These are phyloP conservation scores for Boletus reticulatus DNA, from an alignment of 768 basidiomycete genomes.

Conservation along the genomic window DNA sequence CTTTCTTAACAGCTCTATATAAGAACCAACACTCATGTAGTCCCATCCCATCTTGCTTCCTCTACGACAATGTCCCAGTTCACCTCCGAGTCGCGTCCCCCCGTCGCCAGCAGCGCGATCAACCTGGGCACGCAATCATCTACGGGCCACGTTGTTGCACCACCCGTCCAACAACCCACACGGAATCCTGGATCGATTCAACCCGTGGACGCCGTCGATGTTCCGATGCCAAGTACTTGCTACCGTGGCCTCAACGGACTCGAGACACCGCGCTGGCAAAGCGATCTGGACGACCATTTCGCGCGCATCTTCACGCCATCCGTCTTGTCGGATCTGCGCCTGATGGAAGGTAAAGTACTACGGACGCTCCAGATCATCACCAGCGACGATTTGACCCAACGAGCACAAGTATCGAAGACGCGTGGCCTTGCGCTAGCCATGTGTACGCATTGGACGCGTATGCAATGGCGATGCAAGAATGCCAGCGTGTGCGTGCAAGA, in stretches of 20 bases:
- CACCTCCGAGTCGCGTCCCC: background rate
- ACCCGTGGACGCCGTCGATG: background rate
- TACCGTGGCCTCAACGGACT: slow-evolving; percentile 2
- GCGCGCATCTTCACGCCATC: slow-evolving; percentile 5
- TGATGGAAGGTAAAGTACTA: slow-evolving; percentile 8
- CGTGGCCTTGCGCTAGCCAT: slow-evolving; percentile 8
- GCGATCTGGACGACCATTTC: slow-evolving; percentile 16
- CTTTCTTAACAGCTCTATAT: background rate
- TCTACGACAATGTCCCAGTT: background rate
- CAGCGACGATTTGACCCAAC: slow-evolving; percentile 7
- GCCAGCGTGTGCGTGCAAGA: background rate
- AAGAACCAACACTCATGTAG: background rate
- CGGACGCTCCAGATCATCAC: slow-evolving; percentile 11
- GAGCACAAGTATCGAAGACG: background rate
- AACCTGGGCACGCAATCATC: background rate
- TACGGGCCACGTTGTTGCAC: background rate
- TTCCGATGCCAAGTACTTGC: background rate
- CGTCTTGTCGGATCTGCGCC: slow-evolving; percentile 1
- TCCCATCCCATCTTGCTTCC: background rate
- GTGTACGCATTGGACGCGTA: slow-evolving; percentile 15
- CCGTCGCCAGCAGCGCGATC: background rate
- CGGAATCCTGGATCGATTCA: background rate
- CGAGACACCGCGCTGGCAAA: slow-evolving; percentile 9
- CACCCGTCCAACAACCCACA: background rate
- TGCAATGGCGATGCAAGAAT: slow-evolving; percentile 13